Percentiles rank a stretch among this genome's conserved stretches.
phyloP scores from a whole-genome alignment of 192 early-diverging fungal genomes.

The Lunasporangiospora selenospora region DNA sequence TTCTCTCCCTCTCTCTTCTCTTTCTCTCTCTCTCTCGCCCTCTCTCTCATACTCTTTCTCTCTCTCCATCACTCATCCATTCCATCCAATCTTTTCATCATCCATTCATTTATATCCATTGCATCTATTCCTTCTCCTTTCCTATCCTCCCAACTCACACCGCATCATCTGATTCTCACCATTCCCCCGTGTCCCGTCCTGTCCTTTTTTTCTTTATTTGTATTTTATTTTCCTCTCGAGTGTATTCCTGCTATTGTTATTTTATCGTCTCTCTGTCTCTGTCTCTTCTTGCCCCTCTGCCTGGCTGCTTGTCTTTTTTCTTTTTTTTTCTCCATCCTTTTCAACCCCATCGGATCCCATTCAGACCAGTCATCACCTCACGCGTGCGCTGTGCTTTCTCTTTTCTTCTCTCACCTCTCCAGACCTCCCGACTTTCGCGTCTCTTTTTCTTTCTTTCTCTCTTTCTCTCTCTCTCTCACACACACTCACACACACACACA shows the following conservation, averaged over 20 bases:
- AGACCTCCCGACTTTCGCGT: not conserved
- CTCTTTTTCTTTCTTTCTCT: constrained; percentile 5
- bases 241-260: not conserved
- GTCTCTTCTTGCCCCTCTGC: constrained; percentile 4
- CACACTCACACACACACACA: constrained; percentile 39
- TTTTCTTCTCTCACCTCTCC: constrained; percentile 12
- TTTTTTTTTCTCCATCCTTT: constrained; percentile 3
- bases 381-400: not conserved
- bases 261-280: not conserved
- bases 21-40: constrained; percentile 1
- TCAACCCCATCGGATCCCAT: not conserved
- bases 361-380: constrained; percentile 8
- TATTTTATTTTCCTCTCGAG: not conserved
- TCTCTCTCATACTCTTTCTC: not conserved
- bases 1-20: constrained; percentile 8
- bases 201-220: not conserved
- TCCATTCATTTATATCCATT: not conserved
- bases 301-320: constrained; percentile 30
- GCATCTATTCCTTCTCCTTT: not conserved
- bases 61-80: not conserved
- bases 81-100: not conserved
- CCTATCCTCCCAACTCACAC: not conserved
- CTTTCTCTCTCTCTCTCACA: not conserved
- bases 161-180: not conserved
- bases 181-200: too few species aligned